Conservation (phyloP, 176 grass and related monocot genomes). For the Chloris gayana region DNA sequence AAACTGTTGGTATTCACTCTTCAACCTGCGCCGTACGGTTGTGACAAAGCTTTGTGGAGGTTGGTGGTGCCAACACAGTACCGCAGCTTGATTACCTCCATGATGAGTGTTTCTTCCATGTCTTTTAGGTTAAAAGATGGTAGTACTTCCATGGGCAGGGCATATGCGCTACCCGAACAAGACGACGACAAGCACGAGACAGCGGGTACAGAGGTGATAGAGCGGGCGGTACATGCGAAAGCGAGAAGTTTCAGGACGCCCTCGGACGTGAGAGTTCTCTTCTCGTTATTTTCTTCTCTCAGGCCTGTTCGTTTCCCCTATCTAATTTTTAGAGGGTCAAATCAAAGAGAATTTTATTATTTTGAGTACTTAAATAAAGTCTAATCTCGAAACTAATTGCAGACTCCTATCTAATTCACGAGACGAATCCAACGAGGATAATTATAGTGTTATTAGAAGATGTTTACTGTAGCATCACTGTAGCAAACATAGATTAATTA, state of each 20-base stretch:
- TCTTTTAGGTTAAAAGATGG: conserved; percentile 1
- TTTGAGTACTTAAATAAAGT: too few species aligned
- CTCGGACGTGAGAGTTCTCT: neutral
- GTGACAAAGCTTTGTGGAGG: conserved; percentile 29
- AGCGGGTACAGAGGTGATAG: neutral
- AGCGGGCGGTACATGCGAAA: neutral
- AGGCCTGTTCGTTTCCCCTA: too few species aligned
- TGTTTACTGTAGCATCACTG: too few species aligned
- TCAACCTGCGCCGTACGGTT: neutral
- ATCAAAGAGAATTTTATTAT: too few species aligned
- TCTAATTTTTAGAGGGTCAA: too few species aligned
- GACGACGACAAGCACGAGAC: conserved; percentile 18
- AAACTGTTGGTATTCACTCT: neutral
- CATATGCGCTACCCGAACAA: conserved; percentile 20
- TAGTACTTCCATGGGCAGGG: neutral
- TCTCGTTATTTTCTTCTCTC: neutral
- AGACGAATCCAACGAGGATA: too few species aligned
- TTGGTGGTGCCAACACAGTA: neutral
- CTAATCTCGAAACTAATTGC: too few species aligned
- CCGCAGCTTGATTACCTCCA: neutral
- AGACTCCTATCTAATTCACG: too few species aligned
- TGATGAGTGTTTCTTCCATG: neutral
- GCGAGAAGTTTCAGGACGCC: neutral
- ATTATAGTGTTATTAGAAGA: too few species aligned
- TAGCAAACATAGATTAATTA: too few species aligned